phyloP scores from a whole-genome alignment of 768 basidiomycete species.

The Naganishia friedmannii region DNA sequence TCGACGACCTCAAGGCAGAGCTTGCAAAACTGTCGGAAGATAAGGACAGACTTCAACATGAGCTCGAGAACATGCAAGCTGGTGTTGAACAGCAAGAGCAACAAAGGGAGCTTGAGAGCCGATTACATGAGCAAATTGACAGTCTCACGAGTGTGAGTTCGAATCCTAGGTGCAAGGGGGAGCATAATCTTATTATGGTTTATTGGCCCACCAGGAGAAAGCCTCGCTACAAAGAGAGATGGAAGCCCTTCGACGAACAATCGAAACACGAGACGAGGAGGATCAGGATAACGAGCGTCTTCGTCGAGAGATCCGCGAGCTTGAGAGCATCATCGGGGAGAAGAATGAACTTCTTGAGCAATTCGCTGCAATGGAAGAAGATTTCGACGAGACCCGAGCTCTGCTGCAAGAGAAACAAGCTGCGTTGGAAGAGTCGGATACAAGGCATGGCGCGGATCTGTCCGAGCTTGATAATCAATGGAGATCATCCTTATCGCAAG shows the following conservation, averaged over 20 bases:
- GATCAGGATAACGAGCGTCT: slow-evolving; percentile 34
- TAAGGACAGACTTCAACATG: slow-evolving; percentile 67
- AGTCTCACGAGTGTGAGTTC: slow-evolving; percentile 5
- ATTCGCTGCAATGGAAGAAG: slow-evolving; percentile 75
- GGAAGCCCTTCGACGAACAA: slow-evolving; percentile 35
- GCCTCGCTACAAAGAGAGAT: slow-evolving; percentile 40
- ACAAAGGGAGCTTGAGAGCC: slow-evolving; percentile 56
- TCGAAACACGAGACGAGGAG: slow-evolving; percentile 39
- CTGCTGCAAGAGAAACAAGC: slow-evolving; percentile 42
- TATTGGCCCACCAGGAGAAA: slow-evolving; percentile 37
- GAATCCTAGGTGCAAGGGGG: not conserved
- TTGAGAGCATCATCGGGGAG: slow-evolving; percentile 58
- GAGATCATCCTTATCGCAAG: slow-evolving; percentile 1
- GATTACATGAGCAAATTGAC: slow-evolving; percentile 22
- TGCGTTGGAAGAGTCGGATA: slow-evolving; percentile 40
- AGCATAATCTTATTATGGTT: not conserved
- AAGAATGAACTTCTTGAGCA: slow-evolving; percentile 60
- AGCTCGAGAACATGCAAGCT: slow-evolving; percentile 66
- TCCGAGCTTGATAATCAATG: slow-evolving; percentile 19
- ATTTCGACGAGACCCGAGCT: slow-evolving; percentile 74
- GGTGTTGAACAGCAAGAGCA: slow-evolving; percentile 67
- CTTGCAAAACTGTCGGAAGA: slow-evolving; percentile 62
- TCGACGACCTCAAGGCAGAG: slow-evolving; percentile 21
- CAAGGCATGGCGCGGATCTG: slow-evolving; percentile 3
- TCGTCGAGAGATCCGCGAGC: slow-evolving; percentile 15